Evolutionary conservation across 805 yeast species (phyloP), one percentile per base, ranked within the genome.

Genomic region (Kluyveromyces wickerhamii): DNA sequence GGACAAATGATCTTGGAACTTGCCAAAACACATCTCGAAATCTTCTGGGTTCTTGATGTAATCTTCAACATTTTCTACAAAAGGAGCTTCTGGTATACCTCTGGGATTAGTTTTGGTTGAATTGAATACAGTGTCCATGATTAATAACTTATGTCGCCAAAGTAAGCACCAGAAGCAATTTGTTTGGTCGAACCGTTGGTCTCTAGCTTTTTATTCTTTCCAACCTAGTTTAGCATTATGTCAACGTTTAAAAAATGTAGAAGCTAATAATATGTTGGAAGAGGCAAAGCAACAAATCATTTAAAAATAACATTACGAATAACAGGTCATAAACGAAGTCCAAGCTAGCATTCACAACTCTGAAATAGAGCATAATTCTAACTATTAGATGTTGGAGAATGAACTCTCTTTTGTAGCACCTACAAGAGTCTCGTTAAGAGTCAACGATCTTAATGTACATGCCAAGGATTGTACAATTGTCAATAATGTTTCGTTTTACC

Each of bases 31-130:
- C 27, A 70, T 55, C 32, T 80, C 85, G 38, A 81, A 85, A 49
- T 85, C 89, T 29, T 71, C 78, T 2, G 77, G 69, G 45, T 70
- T 67, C 50, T 76, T 80, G 42, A 87, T 71, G 46, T 77, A 74
- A 32, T 75, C 79, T 37, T 77, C 92, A 7, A 88, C 92, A 37
- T 76, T 74, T 42, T 82, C 94, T 34, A 92, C 77, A 58, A 92
- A 92, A 26, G 94, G 95, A 1, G 98, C 98, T 52, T 84, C 82
- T 5, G 98, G 98, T 38, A 92, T 92, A 3, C 98, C 98, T 44
- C 97, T 72, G 7, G 96, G 92, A 52, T 92, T 92, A 16, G 77
- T 62, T 32, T 74, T 69, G 2, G 69, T 71, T 10, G 79, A 69
- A 48, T 79, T 75, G 38, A 43, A 47, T 12, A 54, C 15, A 1